Base-by-base conservation (phyloP, 192 early-diverging fungal species). In the Mortierella antarctica region DNA sequence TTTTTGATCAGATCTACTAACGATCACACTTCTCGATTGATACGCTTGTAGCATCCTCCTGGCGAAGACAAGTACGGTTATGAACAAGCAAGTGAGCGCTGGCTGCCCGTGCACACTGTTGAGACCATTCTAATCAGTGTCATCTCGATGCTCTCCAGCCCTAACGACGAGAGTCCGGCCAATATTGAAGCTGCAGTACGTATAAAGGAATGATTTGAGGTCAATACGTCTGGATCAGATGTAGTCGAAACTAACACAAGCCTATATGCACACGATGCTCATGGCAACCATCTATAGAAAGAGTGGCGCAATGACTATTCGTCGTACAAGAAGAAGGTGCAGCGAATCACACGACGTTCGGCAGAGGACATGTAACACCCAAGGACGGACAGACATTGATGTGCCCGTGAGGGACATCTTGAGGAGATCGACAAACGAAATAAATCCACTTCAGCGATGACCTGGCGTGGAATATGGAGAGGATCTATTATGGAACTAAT, bases 91-190 rank as follows among this genome's bases (percentile, higher is more conserved):
- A 86, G 86, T 47, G 97, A 99, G 79, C 89, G 97, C 67, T 99
- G 97, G 97, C 87, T 90, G 21, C 96, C 97, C n/a, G 92, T 96
- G 20, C 96, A 97, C 86, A 96, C 95, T 3, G 96, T 98, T 44
- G 95, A 98, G 82, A 93, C 95, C 12, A 96, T 99, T 62, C 80
- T 98, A 41, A 57, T 98, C 23, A 93, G 92, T 65, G 95, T 99
- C 14, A 93, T 97, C 31, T 91, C 92, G 45, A 97, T 99, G 96
- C 86, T 99, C 14, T 92, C 90, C 40, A 88, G 87, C 45, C 97
- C 97, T 21, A 99, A 99, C 84, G 94, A 95, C 79, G 95, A 99
- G 68, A 95, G 93, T 23, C 96, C 97, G 9, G 96, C 98, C 12
- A 98, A 99, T 68, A 85, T 96, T 18, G 95, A 98, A 62, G 96